Base-by-base conservation (phyloP, 192 early-diverging fungal species). In the Lobosporangium transversale region DNA sequence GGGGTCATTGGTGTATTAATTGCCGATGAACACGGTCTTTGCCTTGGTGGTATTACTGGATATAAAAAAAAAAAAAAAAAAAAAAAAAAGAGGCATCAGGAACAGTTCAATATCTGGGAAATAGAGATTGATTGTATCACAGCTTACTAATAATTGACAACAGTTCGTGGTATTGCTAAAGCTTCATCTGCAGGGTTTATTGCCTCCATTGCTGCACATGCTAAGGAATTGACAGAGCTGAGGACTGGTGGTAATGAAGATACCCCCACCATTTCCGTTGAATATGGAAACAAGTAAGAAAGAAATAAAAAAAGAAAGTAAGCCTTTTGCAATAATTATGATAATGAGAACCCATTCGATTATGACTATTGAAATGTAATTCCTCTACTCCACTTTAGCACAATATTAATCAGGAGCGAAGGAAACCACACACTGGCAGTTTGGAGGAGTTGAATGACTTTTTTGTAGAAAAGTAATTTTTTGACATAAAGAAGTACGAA, bases 151-250 rank as follows among this genome's bases (percentile, higher is more conserved):
- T 53, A 52, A 44, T 43, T 20, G 9, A 31, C 14, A 27, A 56
- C 23, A 81, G 80, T 69, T 45, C 68, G 75, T 27, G 80, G 80
- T 3, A 78, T 78, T 24, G 80, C 65, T 20, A 78, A 81, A 20
- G 64, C 80, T 21, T 71, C 62, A 12, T 81, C 69, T 29, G 80
- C 80, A 49, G 80, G 80, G 65, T 81, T 78, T 24, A 66, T 81
- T 30, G 64, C 74, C n/a, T 70, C 80, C 17, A 73, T 81, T 61
- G 80, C 80, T 30, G 44, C 68, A n/a, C 67, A 81, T 32, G 74
- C 80, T 12, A 81, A 60, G 76, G 68, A 76, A 11, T 29, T 76
- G 27, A 66, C 73, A 30, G 73, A 76, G 20, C 20, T 76, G 31
- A 61, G 59, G 36, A 47, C 44, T 12, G 49, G 31, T 26, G 43